Percentiles rank a stretch among this genome's conserved stretches.
These are phyloP conservation scores for Colletotrichum salicis DNA, from an alignment of 2,329 filamentous ascomycete genomes.

Conservation along the genomic window DNA sequence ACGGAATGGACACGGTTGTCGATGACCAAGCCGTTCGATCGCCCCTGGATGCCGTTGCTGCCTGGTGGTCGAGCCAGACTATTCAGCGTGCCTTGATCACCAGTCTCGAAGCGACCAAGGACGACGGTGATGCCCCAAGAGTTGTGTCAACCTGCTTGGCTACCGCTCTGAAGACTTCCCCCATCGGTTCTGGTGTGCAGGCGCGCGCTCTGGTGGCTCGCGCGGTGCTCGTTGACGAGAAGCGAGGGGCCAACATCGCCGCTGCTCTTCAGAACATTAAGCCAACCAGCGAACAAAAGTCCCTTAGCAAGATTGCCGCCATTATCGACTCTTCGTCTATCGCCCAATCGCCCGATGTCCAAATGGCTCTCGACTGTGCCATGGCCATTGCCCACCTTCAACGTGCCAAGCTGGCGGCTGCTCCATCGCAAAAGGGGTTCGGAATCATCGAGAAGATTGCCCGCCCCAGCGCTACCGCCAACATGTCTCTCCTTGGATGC, in stretches of 20 bases:
- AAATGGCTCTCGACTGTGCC: slow-evolving; percentile 68
- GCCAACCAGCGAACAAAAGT: slow-evolving; percentile 50
- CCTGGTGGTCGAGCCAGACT: slow-evolving; percentile 84
- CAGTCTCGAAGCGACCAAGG: slow-evolving; percentile 67
- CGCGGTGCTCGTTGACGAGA: slow-evolving; percentile 65
- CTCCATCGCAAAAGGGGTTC: slow-evolving; percentile 55
- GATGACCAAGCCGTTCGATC: slow-evolving; percentile 87
- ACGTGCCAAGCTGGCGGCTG: slow-evolving; percentile 50
- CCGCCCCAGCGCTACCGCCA: slow-evolving; percentile 51
- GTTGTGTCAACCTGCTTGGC: slow-evolving; percentile 64
- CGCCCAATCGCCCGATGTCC: slow-evolving; percentile 61
- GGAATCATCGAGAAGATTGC: slow-evolving; percentile 61
- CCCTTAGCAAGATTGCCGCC: slow-evolving; percentile 46
- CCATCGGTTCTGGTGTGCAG: slow-evolving; percentile 79
- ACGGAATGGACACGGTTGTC: slow-evolving; percentile 83
- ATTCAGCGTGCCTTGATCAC: slow-evolving; percentile 76
- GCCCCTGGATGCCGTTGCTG: slow-evolving; percentile 88
- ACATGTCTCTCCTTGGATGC: slow-evolving; percentile 68
- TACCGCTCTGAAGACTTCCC: slow-evolving; percentile 78
- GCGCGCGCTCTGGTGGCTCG: slow-evolving; percentile 69
- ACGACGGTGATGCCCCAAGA: slow-evolving; percentile 52
- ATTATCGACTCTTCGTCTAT: slow-evolving; percentile 59
- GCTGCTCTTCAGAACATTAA: slow-evolving; percentile 64
- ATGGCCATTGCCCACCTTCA: slow-evolving; percentile 70
- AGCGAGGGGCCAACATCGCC: slow-evolving; percentile 66